Base-by-base conservation (phyloP, 2,329 filamentous ascomycete species). In the Westerdykella ornata region DNA sequence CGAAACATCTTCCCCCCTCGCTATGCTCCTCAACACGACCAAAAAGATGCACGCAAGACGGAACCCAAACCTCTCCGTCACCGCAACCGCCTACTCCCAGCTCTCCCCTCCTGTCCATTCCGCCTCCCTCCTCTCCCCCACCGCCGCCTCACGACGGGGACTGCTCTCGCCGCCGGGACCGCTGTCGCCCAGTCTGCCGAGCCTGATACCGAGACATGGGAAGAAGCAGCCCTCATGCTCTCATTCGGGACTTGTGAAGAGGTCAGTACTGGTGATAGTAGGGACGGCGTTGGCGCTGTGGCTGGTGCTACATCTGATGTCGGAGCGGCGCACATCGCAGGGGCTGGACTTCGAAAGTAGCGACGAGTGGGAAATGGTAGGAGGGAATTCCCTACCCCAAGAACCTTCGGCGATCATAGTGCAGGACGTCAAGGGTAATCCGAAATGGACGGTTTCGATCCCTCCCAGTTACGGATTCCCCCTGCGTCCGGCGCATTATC, bases 371-470 rank as follows among this genome's bases (percentile, higher is more conserved):
- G 81, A 86, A 54, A 80, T 86, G 73, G 75, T 85, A 6, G 77
- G 74, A 29, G 79, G 79, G 45, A 75, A 80, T 46, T 71, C 71
- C 32, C 63, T 88, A n/a, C 85, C 85, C 0, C 74, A 82, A 19
- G 80, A 85, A 47, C 82, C 86, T 0, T 84, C 82, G 0, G 84
- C 85, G 0, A 73, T 92, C 15, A 74, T 86, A 5, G 72, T 89
- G 35, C 77, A 74, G 12, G 84, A 88, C 64, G 68, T 71, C 18
- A 70, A 72, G 34, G 84, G 83, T 3, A 75, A 73, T 38, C 71
- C 80, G 9, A 82, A 77, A 60, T 94, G 88, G 88, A 92, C 87
- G 0, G 77, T 94, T 9, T 88, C 80, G 1, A 88, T 94, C 29
- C 87, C 87, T 1, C 71, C 74, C 5, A 74, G 73, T 43, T 70